Percentiles rank a stretch among this genome's conserved stretches.
These are phyloP conservation scores for Circinella umbellata DNA, from an alignment of 371 early-diverging fungal genomes.

Conservation along the genomic window DNA sequence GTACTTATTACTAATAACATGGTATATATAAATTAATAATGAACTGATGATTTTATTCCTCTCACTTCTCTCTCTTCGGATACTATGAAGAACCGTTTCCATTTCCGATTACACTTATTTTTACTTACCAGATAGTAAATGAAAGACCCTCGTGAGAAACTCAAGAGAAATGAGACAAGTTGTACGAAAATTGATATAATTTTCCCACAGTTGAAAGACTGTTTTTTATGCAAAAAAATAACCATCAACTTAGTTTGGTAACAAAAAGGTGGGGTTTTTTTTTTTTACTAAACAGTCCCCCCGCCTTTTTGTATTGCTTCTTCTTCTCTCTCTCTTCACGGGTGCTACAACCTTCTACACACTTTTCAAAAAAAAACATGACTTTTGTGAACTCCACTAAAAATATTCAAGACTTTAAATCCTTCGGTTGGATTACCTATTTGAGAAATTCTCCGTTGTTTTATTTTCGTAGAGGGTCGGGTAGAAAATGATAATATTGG, in stretches of 20 bases:
- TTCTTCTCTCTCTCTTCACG: too few relatives aligned
- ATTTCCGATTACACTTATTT: not conserved
- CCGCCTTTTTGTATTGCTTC: not conserved
- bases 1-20: not conserved
- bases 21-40: too few relatives aligned
- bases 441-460: slow-evolving; percentile 6
- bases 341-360: too few relatives aligned
- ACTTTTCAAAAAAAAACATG: not conserved
- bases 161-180: not conserved
- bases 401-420: not conserved
- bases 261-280: not conserved
- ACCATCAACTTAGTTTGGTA: not conserved
- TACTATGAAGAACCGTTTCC: too few relatives aligned
- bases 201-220: not conserved
- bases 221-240: not conserved
- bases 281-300: not conserved
- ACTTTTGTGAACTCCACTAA: not conserved
- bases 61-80: not conserved
- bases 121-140: not conserved
- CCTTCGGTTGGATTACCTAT: not conserved
- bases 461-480: not conserved
- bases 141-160: slow-evolving; percentile 6
- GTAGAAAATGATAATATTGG: not conserved
- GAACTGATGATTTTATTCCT: not conserved
- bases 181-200: not conserved